Evolutionary conservation across 441 rosid species (phyloP).

Genomic region (Omphalea diandra): DNA sequence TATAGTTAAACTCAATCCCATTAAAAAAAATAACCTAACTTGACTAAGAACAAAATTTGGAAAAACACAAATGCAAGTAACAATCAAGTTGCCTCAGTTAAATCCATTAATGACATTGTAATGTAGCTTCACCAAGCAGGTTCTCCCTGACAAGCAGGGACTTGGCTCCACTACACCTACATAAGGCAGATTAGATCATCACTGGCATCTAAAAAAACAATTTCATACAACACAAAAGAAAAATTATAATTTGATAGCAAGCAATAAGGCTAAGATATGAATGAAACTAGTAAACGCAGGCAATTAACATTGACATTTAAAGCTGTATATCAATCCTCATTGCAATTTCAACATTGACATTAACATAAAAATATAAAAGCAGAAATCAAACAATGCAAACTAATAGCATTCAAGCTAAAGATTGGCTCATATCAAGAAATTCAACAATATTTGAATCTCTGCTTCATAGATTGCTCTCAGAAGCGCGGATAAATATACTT

Average conservation of each 20-base stretch:
- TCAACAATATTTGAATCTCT: conserved; percentile 61
- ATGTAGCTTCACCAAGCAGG: conserved; percentile 64
- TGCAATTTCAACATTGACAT: conserved; percentile 28
- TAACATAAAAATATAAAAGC: background rate
- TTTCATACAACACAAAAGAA: no score
- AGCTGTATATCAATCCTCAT: conserved; percentile 68
- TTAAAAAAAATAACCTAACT: no score
- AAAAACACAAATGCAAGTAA: background rate
- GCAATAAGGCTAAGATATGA: conserved; percentile 59
- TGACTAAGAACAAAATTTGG: background rate
- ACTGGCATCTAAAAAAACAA: conserved; percentile 11
- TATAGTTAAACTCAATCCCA: conserved; percentile 42
- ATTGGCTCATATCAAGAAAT: conserved; percentile 93
- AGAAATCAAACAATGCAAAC: background rate
- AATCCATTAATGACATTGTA: conserved; percentile 37
- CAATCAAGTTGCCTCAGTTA: conserved; percentile 29
- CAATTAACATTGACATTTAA: no score
- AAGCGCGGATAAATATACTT: conserved; percentile 92
- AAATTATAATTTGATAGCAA: no score
- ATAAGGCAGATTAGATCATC: conserved; percentile 41
- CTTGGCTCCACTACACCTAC: conserved; percentile 63
- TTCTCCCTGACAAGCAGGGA: conserved; percentile 61
- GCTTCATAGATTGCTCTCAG: conserved; percentile 79
- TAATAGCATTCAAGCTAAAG: no score
- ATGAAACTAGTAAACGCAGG: no score